These are phyloP conservation scores for Arthromyces matolae DNA, from an alignment of 768 basidiomycete genomes.

Conservation along the genomic window DNA sequence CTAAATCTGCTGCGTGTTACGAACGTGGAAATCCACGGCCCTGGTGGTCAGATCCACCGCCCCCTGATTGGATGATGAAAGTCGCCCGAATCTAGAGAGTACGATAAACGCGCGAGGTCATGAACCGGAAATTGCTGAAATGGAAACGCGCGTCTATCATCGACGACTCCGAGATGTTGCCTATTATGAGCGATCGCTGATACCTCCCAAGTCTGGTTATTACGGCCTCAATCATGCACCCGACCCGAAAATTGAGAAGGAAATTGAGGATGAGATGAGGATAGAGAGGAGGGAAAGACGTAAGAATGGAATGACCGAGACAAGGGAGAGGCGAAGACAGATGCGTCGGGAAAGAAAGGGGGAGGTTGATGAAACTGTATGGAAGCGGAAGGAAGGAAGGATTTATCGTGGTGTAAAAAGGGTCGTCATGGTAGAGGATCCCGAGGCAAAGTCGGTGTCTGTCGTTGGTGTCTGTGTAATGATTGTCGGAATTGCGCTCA, in stretches of 20 bases:
- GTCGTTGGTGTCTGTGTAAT: neutral
- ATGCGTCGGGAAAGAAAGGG: neutral
- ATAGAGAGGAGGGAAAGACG: neutral
- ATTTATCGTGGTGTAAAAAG: neutral
- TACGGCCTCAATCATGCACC: neutral
- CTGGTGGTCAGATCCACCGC: neutral
- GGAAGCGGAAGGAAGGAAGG: neutral
- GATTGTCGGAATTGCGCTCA: neutral
- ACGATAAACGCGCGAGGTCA: neutral
- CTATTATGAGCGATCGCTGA: neutral
- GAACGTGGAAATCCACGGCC: neutral
- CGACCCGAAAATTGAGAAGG: neutral
- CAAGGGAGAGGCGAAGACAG: conserved; percentile 1
- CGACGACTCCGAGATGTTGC: neutral
- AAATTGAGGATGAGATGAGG: neutral
- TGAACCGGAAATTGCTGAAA: too few relatives aligned
- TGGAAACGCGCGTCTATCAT: neutral
- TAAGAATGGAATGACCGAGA: too few relatives aligned
- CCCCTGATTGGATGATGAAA: conserved; percentile 3
- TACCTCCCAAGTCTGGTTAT: neutral
- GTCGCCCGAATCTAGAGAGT: neutral
- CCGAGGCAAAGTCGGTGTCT: neutral
- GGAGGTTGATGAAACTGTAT: neutral
- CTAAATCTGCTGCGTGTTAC: neutral
- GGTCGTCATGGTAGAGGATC: neutral